Percentiles rank a stretch among this genome's conserved stretches.
phyloP scores from a whole-genome alignment of 176 grass and related monocot genomes.

The Triticum monococcum region DNA sequence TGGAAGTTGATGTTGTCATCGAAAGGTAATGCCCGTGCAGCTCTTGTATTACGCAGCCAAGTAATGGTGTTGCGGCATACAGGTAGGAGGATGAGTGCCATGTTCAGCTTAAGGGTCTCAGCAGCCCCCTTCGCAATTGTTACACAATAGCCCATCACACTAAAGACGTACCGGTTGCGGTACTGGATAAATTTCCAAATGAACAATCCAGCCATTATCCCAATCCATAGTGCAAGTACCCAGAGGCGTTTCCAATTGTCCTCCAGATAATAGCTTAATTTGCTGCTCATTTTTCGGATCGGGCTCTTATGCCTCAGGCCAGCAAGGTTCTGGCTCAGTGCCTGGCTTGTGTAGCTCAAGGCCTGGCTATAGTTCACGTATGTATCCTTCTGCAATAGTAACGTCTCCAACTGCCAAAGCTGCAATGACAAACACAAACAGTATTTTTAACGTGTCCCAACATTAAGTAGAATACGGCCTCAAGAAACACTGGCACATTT shows the following conservation, averaged over 20 bases:
- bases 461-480: neutral
- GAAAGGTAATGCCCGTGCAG: constrained; percentile 72
- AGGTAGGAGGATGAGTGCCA: constrained; percentile 89
- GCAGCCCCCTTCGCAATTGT: constrained; percentile 82
- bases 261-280: constrained; percentile 80
- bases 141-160: constrained; percentile 93
- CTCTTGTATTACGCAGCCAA: constrained; percentile 83
- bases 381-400: constrained; percentile 89
- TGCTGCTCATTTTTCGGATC: constrained; percentile 69
- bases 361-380: constrained; percentile 93
- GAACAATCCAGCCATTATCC: constrained; percentile 81
- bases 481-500: neutral
- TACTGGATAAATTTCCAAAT: constrained; percentile 97
- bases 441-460: neutral
- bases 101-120: constrained; percentile 98
- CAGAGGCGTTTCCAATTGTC: constrained; percentile 97
- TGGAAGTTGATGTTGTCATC: constrained; percentile 98
- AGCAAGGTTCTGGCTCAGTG: constrained; percentile 76
- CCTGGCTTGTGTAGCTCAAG: constrained; percentile 83
- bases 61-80: constrained; percentile 97
- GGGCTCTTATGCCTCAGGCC: constrained; percentile 55
- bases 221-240: constrained; percentile 86
- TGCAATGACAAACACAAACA: constrained; percentile 40
- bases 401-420: constrained; percentile 93
- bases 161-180: constrained; percentile 58